Percentiles rank a stretch among this genome's conserved stretches.
Evolutionary conservation across 2,329 filamentous ascomycete species (phyloP).

Genomic region (Xylariaceae sp.): DNA sequence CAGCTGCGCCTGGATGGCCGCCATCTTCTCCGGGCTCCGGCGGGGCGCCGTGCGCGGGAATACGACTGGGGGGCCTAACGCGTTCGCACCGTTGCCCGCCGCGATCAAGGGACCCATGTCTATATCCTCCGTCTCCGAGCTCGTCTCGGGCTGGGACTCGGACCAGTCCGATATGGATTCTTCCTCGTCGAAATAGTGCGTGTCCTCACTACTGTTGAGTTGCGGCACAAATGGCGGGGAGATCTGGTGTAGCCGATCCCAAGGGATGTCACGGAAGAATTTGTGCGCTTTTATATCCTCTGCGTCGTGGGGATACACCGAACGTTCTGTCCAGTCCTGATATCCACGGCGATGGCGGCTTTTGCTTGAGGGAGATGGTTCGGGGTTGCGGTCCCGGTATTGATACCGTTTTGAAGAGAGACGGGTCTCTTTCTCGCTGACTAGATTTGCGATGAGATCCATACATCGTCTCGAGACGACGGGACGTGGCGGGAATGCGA

Average conservation of each 20-base stretch:
- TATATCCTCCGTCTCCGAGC: constrained; percentile 37
- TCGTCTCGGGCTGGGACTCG: constrained; percentile 42
- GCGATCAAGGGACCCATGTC: constrained; percentile 11
- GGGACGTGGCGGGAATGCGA: constrained; percentile 71
- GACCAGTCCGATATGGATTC: constrained; percentile 69
- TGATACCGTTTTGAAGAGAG: constrained; percentile 78
- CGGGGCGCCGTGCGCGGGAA: constrained; percentile 19
- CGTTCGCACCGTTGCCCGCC: constrained; percentile 2
- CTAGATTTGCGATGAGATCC: constrained; percentile 72
- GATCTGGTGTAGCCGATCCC: constrained; percentile 72
- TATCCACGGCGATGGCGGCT: constrained; percentile 25
- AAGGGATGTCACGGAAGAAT: constrained; percentile 81
- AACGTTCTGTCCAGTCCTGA: constrained; percentile 48
- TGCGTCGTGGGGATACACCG: constrained; percentile 82
- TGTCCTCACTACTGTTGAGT: constrained; percentile 70
- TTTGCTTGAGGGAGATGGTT: constrained; percentile 29
- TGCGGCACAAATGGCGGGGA: constrained; percentile 79
- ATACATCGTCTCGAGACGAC: constrained; percentile 71
- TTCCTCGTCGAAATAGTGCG: constrained; percentile 88
- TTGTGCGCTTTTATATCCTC: constrained; percentile 87
- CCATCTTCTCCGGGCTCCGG: constrained; percentile 30
- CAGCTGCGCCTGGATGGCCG: constrained; percentile 39
- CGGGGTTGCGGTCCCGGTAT: constrained; percentile 57
- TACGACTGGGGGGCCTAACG: neutral
- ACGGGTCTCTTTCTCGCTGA: constrained; percentile 74